Conservation (phyloP, 2,329 filamentous ascomycete species). For the Gaeumannomyces tritici region DNA sequence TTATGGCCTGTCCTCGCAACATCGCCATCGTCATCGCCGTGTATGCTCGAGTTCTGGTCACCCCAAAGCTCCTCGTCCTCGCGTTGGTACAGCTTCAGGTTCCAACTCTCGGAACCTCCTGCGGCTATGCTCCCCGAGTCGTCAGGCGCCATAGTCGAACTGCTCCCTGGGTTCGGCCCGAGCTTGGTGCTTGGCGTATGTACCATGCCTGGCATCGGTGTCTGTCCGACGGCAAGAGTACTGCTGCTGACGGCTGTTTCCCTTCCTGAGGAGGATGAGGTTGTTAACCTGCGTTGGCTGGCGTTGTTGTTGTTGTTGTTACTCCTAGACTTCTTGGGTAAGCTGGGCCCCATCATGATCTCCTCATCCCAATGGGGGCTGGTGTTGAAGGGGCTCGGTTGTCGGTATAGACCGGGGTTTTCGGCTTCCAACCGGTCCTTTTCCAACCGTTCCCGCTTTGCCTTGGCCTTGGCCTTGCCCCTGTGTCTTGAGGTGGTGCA, state of each 20-base stretch:
- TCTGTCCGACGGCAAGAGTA: constrained; percentile 19
- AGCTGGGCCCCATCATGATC: constrained; percentile 69
- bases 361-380: constrained; percentile 87
- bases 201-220: constrained; percentile 13
- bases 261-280: constrained; percentile 30
- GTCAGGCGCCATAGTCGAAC: constrained; percentile 36
- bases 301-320: constrained; percentile 38
- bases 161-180: constrained; percentile 23
- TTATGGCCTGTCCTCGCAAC: constrained; percentile 38
- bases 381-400: constrained; percentile 74
- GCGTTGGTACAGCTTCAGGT: constrained; percentile 69
- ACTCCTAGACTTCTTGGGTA: constrained; percentile 49
- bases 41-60: constrained; percentile 15
- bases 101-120: constrained; percentile 50
- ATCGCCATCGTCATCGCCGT: constrained; percentile 22
- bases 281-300: constrained; percentile 51
- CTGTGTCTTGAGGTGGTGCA: constrained; percentile 64
- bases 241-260: constrained; percentile 35
- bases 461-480: constrained; percentile 61
- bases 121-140: constrained; percentile 32
- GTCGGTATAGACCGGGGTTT: constrained; percentile 65
- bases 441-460: constrained; percentile 56
- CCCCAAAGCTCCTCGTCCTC: constrained; percentile 88
- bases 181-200: neutral
- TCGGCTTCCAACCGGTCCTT: constrained; percentile 56